phyloP scores from a whole-genome alignment of 2,329 filamentous ascomycete genomes.

The Mycosphaerella arachidis region DNA sequence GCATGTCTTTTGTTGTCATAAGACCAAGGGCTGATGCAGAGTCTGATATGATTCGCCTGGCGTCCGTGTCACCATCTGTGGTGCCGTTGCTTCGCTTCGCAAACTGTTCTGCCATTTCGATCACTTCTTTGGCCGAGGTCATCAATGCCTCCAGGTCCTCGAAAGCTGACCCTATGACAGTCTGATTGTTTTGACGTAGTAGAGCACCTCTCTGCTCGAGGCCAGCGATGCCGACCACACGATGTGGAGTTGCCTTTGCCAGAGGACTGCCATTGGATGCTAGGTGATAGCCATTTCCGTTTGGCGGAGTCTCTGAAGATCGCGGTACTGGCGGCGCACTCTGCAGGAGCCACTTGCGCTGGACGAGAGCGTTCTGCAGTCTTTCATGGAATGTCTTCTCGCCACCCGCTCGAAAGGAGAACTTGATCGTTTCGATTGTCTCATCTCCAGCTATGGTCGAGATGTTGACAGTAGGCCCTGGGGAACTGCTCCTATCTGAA shows the following conservation, averaged over 20 bases:
- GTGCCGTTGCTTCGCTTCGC: constrained; percentile 60
- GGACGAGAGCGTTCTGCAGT: constrained; percentile 79
- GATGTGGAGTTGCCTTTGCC: constrained; percentile 36
- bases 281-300: constrained; percentile 46
- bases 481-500: constrained; percentile 62
- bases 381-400: constrained; percentile 87
- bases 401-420: constrained; percentile 86
- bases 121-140: constrained; percentile 94
- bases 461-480: constrained; percentile 61
- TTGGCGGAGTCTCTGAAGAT: constrained; percentile 37
- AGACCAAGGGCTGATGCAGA: constrained; percentile 80
- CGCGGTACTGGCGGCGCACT: constrained; percentile 83
- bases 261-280: constrained; percentile 21
- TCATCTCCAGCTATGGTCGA: constrained; percentile 50
- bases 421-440: constrained; percentile 71
- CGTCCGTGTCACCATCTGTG: constrained; percentile 50
- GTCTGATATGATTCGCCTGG: constrained; percentile 70
- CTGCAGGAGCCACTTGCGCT: constrained; percentile 92
- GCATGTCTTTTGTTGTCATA: constrained; percentile 92
- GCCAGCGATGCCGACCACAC: constrained; percentile 83
- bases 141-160: constrained; percentile 95
- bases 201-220: constrained; percentile 81
- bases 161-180: constrained; percentile 88
- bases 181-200: constrained; percentile 84
- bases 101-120: constrained; percentile 86